These are phyloP conservation scores for Lupinus albus DNA, from an alignment of 306 rosid species.

Conservation along the genomic window DNA sequence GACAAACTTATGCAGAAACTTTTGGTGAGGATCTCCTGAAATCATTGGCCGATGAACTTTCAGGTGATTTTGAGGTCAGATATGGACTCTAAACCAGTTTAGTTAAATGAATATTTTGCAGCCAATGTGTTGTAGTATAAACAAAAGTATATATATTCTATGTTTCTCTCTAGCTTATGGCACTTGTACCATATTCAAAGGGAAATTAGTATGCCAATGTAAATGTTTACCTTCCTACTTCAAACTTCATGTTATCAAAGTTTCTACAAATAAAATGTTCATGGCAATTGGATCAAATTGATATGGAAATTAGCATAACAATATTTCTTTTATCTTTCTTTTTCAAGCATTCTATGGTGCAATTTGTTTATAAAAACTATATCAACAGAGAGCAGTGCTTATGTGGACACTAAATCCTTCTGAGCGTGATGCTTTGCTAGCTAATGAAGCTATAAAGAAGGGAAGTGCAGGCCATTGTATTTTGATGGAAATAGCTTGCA, in stretches of 20 bases:
- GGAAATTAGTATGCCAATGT: background rate
- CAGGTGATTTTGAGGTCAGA: constrained; percentile 63
- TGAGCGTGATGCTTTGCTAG: constrained; percentile 60
- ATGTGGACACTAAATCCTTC: constrained; percentile 60
- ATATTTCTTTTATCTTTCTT: too few relatives aligned
- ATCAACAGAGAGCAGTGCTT: constrained; percentile 48
- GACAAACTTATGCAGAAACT: constrained; percentile 48
- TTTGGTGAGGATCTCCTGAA: constrained; percentile 61
- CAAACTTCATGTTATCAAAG: too few relatives aligned
- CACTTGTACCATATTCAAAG: background rate
- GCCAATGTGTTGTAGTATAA: too few relatives aligned
- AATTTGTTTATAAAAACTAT: too few relatives aligned
- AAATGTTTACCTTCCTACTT: too few relatives aligned
- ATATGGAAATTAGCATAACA: too few relatives aligned
- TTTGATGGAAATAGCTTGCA: constrained; percentile 55
- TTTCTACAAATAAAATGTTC: too few relatives aligned
- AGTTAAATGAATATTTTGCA: background rate
- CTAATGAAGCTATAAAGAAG: constrained; percentile 54
- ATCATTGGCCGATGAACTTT: constrained; percentile 57
- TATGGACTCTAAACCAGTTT: constrained; percentile 1
- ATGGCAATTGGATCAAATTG: background rate
- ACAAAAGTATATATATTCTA: too few relatives aligned
- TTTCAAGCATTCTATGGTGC: too few relatives aligned
- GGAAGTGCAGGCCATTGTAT: constrained; percentile 49
- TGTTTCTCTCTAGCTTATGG: background rate